Evolutionary conservation across 2,329 filamentous ascomycete genomes (phyloP), one percentile per base, ranked within the genome.

Genomic region (Botrytis elliptica): DNA sequence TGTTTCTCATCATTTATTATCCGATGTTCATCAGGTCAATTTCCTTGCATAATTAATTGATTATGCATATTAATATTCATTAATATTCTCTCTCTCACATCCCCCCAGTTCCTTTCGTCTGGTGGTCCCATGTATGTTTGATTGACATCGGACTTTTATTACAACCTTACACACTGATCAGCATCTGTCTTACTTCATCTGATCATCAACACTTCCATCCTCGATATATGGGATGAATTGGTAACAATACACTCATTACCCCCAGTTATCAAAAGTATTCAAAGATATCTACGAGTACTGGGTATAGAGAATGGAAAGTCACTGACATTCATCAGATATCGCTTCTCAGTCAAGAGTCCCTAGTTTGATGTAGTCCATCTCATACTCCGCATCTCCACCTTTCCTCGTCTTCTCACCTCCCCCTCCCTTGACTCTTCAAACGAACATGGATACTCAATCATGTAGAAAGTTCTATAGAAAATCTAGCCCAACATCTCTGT

Each of bases 341-440:
- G 25, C 22, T 36, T 25, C 20, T 65, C 42, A 25, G 16, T 22
- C 18, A 9, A 33, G 20, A 22, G 29, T n/a, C 9, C 18, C 10
- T 18, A n/a, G 22, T 66, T 36, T 25, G 29, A 66, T 66, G 20
- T 49, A 52, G 64, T 66, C 29, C 64, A 66, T 66, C 44, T 38
- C 25, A n/a, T 8, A 25, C 42, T 49, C 20, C 42, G 1, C 25
- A 4, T 36, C 44, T 49, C 44, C 20, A 7, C 20, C 44, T 46
- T 8, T 46, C n/a, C n/a, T 12, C 46, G 22, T 49, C 22, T n/a
- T n/a, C 29, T 65, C 36, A 46, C 44, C 44, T 46, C 46, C 46
- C n/a, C 4, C 4, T n/a, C 33, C 33, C 33, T 33, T 33, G 33
- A n/a, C 49, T n/a, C 49, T 52, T 3, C 49, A 42, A 42, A 42